Evolutionary conservation across 1,139 yeast species (phyloP), one percentile per base, ranked within the genome.

Genomic region (Eremothecium sinecaudum): DNA sequence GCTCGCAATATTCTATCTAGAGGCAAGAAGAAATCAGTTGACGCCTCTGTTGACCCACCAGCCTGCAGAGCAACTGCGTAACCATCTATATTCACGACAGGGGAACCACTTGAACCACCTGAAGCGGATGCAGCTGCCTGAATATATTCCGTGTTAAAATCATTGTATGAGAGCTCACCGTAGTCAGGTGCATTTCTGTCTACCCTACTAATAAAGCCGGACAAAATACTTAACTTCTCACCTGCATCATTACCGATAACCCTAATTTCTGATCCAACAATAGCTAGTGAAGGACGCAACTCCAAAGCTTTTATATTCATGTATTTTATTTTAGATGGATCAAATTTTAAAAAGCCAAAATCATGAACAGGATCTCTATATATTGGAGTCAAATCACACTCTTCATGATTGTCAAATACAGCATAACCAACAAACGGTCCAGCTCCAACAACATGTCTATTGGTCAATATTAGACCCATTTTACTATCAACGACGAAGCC

Each of bases 211-310:
- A 87, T 86, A 56, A 86, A 83, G 21, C 96, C 96, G 2, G 94
- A 75, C 44, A 86, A 63, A 50, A 87, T 87, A 31, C 93, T 79
- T 36, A 87, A 65, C 58, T 86, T 86, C 57, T 87, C 96, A 52
- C 96, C 96, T 5, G 94, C 94, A 63, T 87, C 96, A 58, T 87
- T 87, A 65, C 96, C 96, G 29, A 86, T 87, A 22, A 87, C 95
- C 53, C 95, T 70, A 48, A 87, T 86, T 55, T 87, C 96, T 24
- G 86, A 76, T 23, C 96, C 96, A 14, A 87, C 84, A 49, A 72
- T 70, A 17, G 95, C 96, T 40, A 79, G 63, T 15, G 83, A 87
- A 0, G 97, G 97, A 41, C 71, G 69, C 40, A 87, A 64, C 31
- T 72, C 71, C 34, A 87, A 66, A 32, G 79, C 79, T 31, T 69